Percentiles rank a stretch among this genome's conserved stretches.
These are phyloP conservation scores for Xylariaceae sp. DNA, from an alignment of 2,329 filamentous ascomycete species.

Conservation along the genomic window DNA sequence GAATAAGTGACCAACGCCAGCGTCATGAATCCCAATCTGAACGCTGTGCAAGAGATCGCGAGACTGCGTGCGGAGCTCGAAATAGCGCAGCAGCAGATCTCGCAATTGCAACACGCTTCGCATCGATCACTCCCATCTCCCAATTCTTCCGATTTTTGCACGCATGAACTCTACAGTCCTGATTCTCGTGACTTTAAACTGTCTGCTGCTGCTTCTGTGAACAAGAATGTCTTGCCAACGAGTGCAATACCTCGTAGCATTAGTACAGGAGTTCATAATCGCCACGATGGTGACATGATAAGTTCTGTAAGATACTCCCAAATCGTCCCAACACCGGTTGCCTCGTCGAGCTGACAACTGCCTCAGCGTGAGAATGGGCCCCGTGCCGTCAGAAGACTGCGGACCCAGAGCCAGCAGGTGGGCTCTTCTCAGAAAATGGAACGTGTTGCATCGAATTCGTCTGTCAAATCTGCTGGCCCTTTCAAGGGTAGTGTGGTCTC, in stretches of 20 bases:
- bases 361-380: conserved; percentile 23
- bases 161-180: conserved; percentile 20
- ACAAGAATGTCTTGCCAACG: conserved; percentile 26
- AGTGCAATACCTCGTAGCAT: conserved; percentile 29
- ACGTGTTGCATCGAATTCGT: conserved; percentile 41
- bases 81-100: conserved; percentile 23
- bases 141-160: conserved; percentile 19
- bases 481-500: conserved; percentile 30
- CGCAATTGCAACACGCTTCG: conserved; percentile 23
- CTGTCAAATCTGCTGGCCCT: conserved; percentile 36
- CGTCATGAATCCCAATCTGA: conserved; percentile 24
- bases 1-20: conserved; percentile 11
- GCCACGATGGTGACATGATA: conserved; percentile 18
- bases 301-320: conserved; percentile 26
- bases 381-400: conserved; percentile 31
- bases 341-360: conserved; percentile 21
- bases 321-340: conserved; percentile 1
- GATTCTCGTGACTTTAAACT: conserved; percentile 28
- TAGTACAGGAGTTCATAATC: conserved; percentile 22
- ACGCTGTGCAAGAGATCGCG: conserved; percentile 26
- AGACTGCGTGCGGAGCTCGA: conserved; percentile 25
- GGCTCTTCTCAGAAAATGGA: conserved; percentile 39
- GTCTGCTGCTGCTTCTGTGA: conserved; percentile 20
- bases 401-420: conserved; percentile 34
- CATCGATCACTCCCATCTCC: conserved; percentile 21